Evolutionary conservation across 1,139 yeast species (phyloP), one percentile per base, ranked within the genome.

Genomic region (Pneumocystis oryctolagi): DNA sequence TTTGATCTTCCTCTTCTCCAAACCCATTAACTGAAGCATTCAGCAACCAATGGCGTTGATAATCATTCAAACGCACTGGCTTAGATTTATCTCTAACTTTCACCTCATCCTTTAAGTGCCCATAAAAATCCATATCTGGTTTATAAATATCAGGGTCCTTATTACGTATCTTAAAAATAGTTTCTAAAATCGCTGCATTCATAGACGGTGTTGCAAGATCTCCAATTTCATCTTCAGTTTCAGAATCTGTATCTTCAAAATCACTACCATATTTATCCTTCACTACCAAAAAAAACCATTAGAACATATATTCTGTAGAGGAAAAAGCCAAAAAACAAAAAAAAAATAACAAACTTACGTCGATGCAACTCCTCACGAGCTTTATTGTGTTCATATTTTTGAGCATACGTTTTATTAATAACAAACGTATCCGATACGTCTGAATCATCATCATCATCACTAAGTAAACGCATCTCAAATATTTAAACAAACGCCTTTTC

Each of bases 201-300:
- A 94, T 88, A 63, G 87, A 89, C 61, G 83, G 89, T 0, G 97
- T 92, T 63, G 88, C 79, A 65, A 92, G 77, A 55, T 89, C 96
- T 60, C 97, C 99, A 69, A 74, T 85, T 66, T 90, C 97, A 71
- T 94, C 99, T 74, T 94, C 99, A 4, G 85, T 92, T 58, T 58
- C 62, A 25, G 53, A 47, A 28, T 40, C 18, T 31, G 62, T 57
- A 57, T 62, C 47, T 62, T 60, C 59, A 62, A 70, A 69, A 42
- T 71, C 70, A 37, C 66, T 65, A 47, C 68, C 65, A 64, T 66
- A 63, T 65, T 70, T 71, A 66, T 70, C 71, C 65, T 71, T 67
- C 40, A 67, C 73, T 69, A n/a, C 65, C n/a, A 66, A 66, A 34
- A 62, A n/a, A 28, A 12, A 16, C 32, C 5, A 39, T 16, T 31